phyloP scores from a whole-genome alignment of 2,329 filamentous ascomycete genomes.

The Pleochaeta shiraiana region DNA sequence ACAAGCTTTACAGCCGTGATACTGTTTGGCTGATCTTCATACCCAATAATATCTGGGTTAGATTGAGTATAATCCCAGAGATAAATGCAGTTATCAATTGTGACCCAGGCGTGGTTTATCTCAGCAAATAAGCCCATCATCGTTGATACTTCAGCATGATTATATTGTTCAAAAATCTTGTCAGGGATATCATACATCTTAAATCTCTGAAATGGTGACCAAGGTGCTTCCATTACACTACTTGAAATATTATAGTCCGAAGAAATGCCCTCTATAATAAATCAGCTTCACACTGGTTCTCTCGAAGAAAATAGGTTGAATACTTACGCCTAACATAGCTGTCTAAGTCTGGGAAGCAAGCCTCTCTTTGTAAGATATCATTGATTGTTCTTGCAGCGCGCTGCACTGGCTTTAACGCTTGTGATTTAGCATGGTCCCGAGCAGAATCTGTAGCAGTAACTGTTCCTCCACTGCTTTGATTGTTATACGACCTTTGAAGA shows the following conservation, averaged over 20 bases:
- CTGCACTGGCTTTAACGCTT: conserved; percentile 43
- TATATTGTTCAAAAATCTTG: conserved; percentile 79
- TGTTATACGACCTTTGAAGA: conserved; percentile 30
- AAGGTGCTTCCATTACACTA: conserved; percentile 35
- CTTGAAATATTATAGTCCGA: conserved; percentile 71
- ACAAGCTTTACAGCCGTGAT: conserved; percentile 86
- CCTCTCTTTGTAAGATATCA: conserved; percentile 50
- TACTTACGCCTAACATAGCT: conserved; percentile 68
- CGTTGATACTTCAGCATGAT: conserved; percentile 69
- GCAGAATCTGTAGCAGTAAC: background rate
- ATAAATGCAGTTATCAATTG: conserved; percentile 89
- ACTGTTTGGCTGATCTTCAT: conserved; percentile 68
- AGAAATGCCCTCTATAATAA: conserved; percentile 51
- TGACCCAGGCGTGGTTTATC: conserved; percentile 86
- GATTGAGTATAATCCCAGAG: conserved; percentile 93
- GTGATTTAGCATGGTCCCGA: conserved; percentile 10
- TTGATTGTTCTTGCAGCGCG: conserved; percentile 74
- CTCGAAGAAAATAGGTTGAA: background rate
- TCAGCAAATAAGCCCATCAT: conserved; percentile 90
- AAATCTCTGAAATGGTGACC: conserved; percentile 76
- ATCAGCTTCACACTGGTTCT: conserved; percentile 14
- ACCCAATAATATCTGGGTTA: conserved; percentile 81
- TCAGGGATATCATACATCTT: conserved; percentile 82
- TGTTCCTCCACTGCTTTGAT: background rate
- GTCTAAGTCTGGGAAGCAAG: conserved; percentile 72